Evolutionary conservation across 331 rosid genomes (phyloP).

Genomic region (Spiraea crenata): DNA sequence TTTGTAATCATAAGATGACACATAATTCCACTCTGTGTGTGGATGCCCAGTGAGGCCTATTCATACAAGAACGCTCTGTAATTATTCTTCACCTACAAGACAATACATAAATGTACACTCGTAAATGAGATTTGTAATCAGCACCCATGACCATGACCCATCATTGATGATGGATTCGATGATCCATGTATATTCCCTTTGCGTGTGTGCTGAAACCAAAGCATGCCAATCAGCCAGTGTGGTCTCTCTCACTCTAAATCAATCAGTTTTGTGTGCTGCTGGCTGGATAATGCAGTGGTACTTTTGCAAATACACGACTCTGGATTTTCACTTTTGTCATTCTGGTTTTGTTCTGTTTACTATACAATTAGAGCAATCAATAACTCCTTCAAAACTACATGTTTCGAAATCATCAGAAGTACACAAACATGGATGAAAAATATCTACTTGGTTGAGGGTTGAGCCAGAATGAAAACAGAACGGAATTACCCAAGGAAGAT

Average conservation of each 20-base stretch:
- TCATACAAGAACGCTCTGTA: neutral
- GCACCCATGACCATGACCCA: neutral
- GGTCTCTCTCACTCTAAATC: constrained; percentile 12
- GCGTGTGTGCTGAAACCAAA: constrained; percentile 13
- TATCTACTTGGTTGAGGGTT: too few relatives aligned
- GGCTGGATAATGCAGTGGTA: neutral
- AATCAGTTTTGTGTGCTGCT: constrained; percentile 6
- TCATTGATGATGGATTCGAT: too few relatives aligned
- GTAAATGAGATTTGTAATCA: neutral
- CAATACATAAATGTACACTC: neutral
- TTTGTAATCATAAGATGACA: neutral
- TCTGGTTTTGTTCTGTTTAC: too few relatives aligned
- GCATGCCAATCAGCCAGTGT: neutral
- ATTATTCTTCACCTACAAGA: neutral
- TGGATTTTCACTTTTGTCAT: too few relatives aligned
- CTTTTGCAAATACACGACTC: too few relatives aligned
- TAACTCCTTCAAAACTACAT: too few relatives aligned
- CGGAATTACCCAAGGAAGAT: neutral
- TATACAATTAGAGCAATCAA: too few relatives aligned
- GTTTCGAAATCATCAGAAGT: too few relatives aligned
- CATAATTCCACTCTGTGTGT: neutral
- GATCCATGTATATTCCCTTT: neutral
- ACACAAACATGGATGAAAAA: too few relatives aligned
- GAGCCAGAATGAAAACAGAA: neutral
- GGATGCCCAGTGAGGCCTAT: neutral